Evolutionary conservation across 2,329 filamentous ascomycete genomes (phyloP).

Genomic region (Colletotrichum liaoningense): DNA sequence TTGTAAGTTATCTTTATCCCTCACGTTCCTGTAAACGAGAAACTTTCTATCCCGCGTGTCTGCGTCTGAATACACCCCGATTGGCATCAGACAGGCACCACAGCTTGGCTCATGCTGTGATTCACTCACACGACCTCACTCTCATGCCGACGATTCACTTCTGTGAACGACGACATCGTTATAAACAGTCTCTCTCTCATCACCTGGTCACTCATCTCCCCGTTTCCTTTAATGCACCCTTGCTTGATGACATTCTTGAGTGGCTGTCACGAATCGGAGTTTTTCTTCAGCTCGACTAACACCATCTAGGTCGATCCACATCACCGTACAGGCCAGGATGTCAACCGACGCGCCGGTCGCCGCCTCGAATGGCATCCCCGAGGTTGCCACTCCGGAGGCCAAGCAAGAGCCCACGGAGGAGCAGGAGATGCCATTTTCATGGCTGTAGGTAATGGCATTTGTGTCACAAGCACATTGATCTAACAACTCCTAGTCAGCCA

Average conservation of each 20-base stretch:
- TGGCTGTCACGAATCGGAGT: background rate
- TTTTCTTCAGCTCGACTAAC: constrained; percentile 1
- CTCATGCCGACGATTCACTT: background rate
- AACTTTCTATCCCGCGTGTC: background rate
- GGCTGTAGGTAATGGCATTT: constrained; percentile 46
- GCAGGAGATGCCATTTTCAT: constrained; percentile 46
- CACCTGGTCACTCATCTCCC: background rate
- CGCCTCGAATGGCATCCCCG: constrained; percentile 19
- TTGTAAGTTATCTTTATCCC: constrained; percentile 10
- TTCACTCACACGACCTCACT: constrained; percentile 3
- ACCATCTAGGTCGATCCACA: background rate
- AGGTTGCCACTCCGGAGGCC: background rate
- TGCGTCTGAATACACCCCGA: background rate
- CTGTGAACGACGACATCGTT: too few relatives aligned
- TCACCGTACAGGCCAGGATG: constrained; percentile 12
- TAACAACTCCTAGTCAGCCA: constrained; percentile 55
- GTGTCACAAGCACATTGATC: background rate
- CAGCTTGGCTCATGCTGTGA: background rate
- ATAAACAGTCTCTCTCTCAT: background rate
- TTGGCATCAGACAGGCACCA: background rate
- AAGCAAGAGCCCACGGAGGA: constrained; percentile 2
- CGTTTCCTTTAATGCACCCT: background rate
- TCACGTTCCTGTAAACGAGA: background rate
- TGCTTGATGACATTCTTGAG: background rate
- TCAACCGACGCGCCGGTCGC: constrained; percentile 11